These are phyloP conservation scores for Cyclotella kingstonii DNA, from an alignment of 108 stramenopile species.

Conservation along the genomic window DNA sequence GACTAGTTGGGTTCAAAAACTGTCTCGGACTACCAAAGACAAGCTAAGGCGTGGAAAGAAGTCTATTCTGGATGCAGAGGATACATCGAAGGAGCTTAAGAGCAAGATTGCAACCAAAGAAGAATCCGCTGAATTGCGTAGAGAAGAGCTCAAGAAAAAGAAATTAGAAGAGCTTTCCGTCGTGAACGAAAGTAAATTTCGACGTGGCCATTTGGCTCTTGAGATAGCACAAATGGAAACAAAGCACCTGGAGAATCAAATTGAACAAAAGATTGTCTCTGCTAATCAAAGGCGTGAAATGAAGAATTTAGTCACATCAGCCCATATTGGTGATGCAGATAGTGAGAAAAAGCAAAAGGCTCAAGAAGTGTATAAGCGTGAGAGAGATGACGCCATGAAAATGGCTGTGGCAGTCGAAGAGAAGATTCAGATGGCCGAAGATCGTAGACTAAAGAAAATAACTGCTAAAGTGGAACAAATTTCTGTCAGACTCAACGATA, in stretches of 20 bases:
- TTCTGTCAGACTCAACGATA: conserved; percentile 8
- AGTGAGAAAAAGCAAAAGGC: conserved; percentile 12
- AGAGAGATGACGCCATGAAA: background rate
- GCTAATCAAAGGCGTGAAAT: conserved; percentile 18
- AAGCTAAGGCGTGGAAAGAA: conserved; percentile 13
- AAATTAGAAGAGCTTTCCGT: conserved; percentile 3
- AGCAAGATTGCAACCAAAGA: background rate
- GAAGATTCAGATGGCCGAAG: conserved; percentile 8
- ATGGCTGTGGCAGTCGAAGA: conserved; percentile 9
- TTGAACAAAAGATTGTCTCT: conserved; percentile 16
- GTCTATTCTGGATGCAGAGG: background rate
- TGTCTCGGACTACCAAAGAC: conserved; percentile 11
- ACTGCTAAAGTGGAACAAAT: background rate
- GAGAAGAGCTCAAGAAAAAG: background rate
- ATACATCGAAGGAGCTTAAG: background rate
- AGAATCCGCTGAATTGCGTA: conserved; percentile 1
- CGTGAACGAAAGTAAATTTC: conserved; percentile 3
- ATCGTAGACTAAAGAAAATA: background rate
- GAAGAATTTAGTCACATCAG: background rate
- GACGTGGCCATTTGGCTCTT: conserved; percentile 11
- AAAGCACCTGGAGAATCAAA: conserved; percentile 4
- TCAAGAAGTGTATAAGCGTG: background rate
- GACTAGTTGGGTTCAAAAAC: conserved; percentile 12
- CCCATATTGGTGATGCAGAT: conserved; percentile 1
- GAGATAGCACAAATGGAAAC: conserved; percentile 2